Base-by-base conservation (phyloP, 805 yeast genomes). In the Saccharomycopsis sp. region DNA sequence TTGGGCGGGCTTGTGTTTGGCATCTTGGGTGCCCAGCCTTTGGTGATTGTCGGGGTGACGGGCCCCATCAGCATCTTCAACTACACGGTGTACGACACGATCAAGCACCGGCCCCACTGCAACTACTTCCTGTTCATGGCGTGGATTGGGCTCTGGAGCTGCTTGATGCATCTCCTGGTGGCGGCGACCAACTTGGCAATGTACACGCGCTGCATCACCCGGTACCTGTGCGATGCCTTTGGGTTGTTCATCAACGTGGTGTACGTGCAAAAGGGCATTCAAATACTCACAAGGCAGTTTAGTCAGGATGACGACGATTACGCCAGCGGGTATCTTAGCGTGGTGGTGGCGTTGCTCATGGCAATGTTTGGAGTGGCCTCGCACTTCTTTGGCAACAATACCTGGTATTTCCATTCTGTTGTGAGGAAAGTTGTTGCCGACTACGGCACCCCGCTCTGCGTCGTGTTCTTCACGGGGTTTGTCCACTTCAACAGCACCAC, bases 21-120 rank as follows among this genome's bases (percentile, higher is more conserved):
- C 0, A 50, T 83, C 4, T 65, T 88, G 42, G 69, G 82, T 0
- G 97, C 96, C 0, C 95, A 88, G 52, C 98, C 98, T 0, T 60
- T 92, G 20, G 84, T 95, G 53, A 83, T 89, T 19, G 97, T 92
- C 6, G 98, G 98, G 3, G 96, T 89, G 4, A 92, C 97, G 0
- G 98, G 97, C 0, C 98, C 98, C 0, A 80, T 92, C 12, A 64
- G 94, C 2, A 88, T 89, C 46, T 89, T 92, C 68, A 84, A 84
- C 54, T 87, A 86, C 53, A 92, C 97, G 0, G 88, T 92, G 1
- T 62, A 56, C 41, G 62, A 59, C 25, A 49, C 60, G 2, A 36
- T 43, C 7, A 58, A 59, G 7, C 52, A 57, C 36, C 57, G 58
- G 5, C 38, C 64, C 54, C 19, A 64, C 53, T 45, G 68, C 58